Base-by-base conservation (phyloP, 208 protist species). In the Novymonas esmeraldas region DNA sequence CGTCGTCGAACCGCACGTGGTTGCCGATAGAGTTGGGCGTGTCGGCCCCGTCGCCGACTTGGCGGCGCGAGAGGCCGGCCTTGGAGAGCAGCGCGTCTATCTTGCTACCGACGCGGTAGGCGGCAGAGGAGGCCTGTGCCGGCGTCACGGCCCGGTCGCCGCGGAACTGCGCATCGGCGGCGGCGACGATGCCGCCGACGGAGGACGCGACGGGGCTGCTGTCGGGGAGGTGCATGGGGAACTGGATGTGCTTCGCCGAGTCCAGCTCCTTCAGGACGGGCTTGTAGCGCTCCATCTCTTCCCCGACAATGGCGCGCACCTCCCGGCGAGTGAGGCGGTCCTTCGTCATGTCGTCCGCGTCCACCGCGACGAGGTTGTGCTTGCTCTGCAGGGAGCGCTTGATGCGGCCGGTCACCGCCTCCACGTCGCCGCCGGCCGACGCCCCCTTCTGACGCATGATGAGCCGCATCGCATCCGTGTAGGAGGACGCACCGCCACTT, bases 271-370 rank as follows among this genome's bases (percentile, higher is more conserved):
- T 79, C 34, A 97, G 60, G 7, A 95, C 60, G 3, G 70, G 77
- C 24, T 88, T 90, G 64, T 94, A 97, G 71, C 90, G 90, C 36
- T 79, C 73, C 72, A 97, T 73, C 31, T 86, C 73, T 28, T 90
- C 73, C 39, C 88, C 73, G 2, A 90, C 82, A 13, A 92, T 78
- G 18, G 73, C 50, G 39, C 92, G 81, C 22, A 93, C 90, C 55
- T 94, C 77, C 10, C 70, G 55, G 20, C 92, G 87, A 13, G 79
- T 72, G 26, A 85, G 46, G 39, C 64, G 69, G n/a, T 78, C 80
- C 75, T 91, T 94, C 39, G 64, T 70, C 39, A 75, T 55, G 16
- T 94, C 87, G 29, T 96, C 92, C 13, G 81, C 78, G 70, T 96
- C 92, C 33, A 85, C 76, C 16, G 76, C 79, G 4, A 96, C 56